Conservation (phyloP, 129 eudicot genomes). For the Flaveria ramosissima region DNA sequence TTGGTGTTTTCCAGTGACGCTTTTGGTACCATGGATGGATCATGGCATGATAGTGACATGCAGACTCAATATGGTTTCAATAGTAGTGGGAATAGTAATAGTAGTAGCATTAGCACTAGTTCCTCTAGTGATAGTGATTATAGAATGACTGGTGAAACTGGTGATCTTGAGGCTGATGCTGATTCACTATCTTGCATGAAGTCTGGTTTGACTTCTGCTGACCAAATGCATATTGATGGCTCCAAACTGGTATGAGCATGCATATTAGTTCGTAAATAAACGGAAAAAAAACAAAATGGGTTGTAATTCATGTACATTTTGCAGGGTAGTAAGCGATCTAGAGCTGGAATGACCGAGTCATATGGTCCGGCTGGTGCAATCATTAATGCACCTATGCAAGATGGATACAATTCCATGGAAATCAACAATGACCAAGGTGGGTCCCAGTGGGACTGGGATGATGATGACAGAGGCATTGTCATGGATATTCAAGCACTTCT, state of each 20-base stretch:
- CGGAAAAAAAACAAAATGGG: background rate
- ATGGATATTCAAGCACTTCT: conserved; percentile 97
- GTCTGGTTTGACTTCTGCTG: conserved; percentile 79
- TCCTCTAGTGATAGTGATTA: conserved; percentile 86
- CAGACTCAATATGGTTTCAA: conserved; percentile 52
- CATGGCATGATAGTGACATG: conserved; percentile 63
- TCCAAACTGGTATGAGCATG: conserved; percentile 55
- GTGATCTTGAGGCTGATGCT: conserved; percentile 97
- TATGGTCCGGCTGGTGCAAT: conserved; percentile 68
- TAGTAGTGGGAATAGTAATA: conserved; percentile 95
- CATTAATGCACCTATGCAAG: conserved; percentile 49
- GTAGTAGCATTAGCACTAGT: conserved; percentile 87
- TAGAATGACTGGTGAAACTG: conserved; percentile 53
- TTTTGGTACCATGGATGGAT: conserved; percentile 61
- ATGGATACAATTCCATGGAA: conserved; percentile 54
- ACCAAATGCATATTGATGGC: conserved; percentile 60
- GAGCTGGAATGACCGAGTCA: conserved; percentile 71
- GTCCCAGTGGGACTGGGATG: conserved; percentile 87
- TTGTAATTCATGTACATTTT: conserved; percentile 9
- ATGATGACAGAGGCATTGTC: conserved; percentile 74
- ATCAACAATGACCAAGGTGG: conserved; percentile 68
- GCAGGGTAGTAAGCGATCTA: conserved; percentile 85
- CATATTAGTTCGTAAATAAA: background rate
- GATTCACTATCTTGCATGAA: conserved; percentile 81
- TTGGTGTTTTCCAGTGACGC: conserved; percentile 41